These are phyloP conservation scores for Penicillium ucsense DNA, from an alignment of 495 filamentous ascomycete genomes.

Conservation along the genomic window DNA sequence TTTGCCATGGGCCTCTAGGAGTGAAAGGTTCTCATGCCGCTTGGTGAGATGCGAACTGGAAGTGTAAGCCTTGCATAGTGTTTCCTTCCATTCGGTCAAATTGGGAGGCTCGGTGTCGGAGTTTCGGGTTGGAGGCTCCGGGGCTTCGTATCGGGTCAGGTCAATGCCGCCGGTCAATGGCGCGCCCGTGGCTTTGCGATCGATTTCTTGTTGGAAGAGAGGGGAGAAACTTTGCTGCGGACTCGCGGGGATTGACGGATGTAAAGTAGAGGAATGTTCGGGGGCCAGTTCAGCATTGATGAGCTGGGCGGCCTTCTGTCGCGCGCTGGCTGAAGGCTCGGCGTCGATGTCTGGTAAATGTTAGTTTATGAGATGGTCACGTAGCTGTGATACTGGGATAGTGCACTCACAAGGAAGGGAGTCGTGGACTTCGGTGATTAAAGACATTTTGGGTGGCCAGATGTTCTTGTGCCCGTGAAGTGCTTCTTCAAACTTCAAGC, in stretches of 20 bases:
- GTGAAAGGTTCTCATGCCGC: constrained; percentile 57
- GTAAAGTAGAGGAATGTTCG: constrained; percentile 24
- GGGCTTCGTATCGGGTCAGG: constrained; percentile 70
- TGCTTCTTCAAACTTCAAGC: too few relatives aligned
- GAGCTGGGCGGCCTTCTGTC: constrained; percentile 48
- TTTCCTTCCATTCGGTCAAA: constrained; percentile 29
- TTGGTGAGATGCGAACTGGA: constrained; percentile 54
- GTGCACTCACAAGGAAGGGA: constrained; percentile 65
- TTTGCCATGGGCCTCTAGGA: constrained; percentile 73
- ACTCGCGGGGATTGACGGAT: constrained; percentile 31
- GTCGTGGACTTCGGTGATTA: constrained; percentile 65
- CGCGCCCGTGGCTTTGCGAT: constrained; percentile 43
- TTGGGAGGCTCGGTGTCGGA: constrained; percentile 22
- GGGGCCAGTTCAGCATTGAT: constrained; percentile 55
- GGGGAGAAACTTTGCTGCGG: constrained; percentile 44
- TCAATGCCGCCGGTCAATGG: constrained; percentile 59
- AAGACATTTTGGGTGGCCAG: constrained; percentile 42
- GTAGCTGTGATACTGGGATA: not conserved
- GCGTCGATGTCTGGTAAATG: constrained; percentile 55
- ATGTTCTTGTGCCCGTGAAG: too few relatives aligned
- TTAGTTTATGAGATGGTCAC: constrained; percentile 6
- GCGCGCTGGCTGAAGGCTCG: constrained; percentile 49
- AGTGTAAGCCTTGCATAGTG: constrained; percentile 45
- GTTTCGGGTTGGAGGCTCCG: constrained; percentile 29
- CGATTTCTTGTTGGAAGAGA: constrained; percentile 52